Evolutionary conservation across 129 eudicot genomes (phyloP).

Genomic region (Glebionis coronaria): DNA sequence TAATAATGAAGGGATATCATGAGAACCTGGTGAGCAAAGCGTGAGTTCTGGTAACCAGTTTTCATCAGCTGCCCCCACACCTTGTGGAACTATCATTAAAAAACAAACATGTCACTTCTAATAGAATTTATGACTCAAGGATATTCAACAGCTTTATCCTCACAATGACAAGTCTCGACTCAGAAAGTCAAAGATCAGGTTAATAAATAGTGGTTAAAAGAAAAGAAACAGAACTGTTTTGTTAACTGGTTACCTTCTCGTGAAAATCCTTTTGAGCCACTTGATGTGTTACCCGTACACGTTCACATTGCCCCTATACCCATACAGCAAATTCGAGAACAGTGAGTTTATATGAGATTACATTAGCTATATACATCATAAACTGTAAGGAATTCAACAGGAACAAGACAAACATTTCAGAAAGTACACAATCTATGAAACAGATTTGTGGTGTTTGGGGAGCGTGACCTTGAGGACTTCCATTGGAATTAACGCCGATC

Average conservation of each 20-base stretch:
- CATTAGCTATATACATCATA: too few relatives aligned
- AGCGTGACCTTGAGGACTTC: not conserved
- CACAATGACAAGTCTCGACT: not conserved
- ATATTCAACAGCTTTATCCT: not conserved
- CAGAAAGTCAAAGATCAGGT: not conserved
- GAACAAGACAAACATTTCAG: not conserved
- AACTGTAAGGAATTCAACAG: too few relatives aligned
- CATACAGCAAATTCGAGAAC: not conserved
- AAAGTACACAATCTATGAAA: not conserved
- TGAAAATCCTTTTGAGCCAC: conserved; percentile 67
- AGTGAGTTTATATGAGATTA: not conserved
- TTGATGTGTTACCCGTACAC: conserved; percentile 70
- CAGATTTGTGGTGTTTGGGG: not conserved
- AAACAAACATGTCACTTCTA: conserved; percentile 3
- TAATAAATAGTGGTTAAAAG: not conserved
- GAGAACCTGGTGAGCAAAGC: conserved; percentile 91
- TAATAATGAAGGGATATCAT: not conserved
- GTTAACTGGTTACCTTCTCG: conserved; percentile 49
- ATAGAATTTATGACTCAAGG: not conserved
- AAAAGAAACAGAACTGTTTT: not conserved
- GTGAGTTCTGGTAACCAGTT: conserved; percentile 96
- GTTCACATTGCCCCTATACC: conserved; percentile 39
- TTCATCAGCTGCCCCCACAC: conserved; percentile 99
- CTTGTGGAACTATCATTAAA: conserved; percentile 64
- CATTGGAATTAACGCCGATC: not conserved